Evolutionary conservation across 257 asterid species (phyloP).

Genomic region (Ophiorrhiza pumila): DNA sequence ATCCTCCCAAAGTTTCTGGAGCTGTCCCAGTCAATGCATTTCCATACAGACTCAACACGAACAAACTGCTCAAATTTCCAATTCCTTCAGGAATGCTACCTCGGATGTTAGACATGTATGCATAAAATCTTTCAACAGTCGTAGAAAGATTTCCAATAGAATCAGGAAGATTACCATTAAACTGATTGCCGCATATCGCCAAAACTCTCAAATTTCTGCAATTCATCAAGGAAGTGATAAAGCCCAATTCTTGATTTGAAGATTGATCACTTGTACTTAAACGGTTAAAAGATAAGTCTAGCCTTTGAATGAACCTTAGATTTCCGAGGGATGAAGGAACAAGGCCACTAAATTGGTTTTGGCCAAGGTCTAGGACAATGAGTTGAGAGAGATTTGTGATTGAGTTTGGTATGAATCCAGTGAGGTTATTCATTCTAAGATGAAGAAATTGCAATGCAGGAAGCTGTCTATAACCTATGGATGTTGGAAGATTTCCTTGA

Average conservation of each 20-base stretch:
- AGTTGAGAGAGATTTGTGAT: slow-evolving; percentile 5
- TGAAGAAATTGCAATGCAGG: not conserved
- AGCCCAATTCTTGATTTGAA: not conserved
- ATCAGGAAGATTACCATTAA: slow-evolving; percentile 21
- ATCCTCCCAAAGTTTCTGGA: slow-evolving; percentile 13
- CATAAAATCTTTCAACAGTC: slow-evolving; percentile 2
- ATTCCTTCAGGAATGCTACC: slow-evolving; percentile 27
- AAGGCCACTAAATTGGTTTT: not conserved
- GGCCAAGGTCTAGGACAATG: not conserved
- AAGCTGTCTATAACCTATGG: not conserved
- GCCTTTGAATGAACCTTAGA: not conserved
- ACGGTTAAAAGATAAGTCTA: not conserved
- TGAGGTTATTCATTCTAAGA: not conserved
- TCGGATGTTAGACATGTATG: slow-evolving; percentile 2
- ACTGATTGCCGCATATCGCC: not conserved
- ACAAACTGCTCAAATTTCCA: slow-evolving; percentile 32
- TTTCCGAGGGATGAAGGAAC: not conserved
- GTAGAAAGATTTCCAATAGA: slow-evolving; percentile 32
- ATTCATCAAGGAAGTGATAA: not conserved
- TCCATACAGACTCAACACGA: slow-evolving; percentile 4
- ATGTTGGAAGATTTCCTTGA: not conserved
- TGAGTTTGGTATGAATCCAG: not conserved
- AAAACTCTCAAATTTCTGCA: not conserved
- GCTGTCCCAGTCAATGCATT: slow-evolving; percentile 27
- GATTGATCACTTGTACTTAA: not conserved